Evolutionary conservation across 768 basidiomycete genomes (phyloP).

Genomic region (Trametes villosa): DNA sequence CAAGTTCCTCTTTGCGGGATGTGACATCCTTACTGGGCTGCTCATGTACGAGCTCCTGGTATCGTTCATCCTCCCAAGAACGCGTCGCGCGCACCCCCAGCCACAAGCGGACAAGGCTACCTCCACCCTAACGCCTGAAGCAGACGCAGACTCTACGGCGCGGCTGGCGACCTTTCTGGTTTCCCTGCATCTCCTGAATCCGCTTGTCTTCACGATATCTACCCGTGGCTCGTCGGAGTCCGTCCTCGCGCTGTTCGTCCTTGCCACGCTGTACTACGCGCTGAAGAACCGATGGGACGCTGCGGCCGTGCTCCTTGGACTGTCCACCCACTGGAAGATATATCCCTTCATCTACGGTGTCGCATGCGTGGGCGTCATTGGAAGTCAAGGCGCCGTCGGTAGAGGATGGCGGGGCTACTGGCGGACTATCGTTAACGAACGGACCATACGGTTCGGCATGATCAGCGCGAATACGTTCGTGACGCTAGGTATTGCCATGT

Average conservation of each 20-base stretch:
- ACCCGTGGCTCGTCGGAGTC: conserved; percentile 97
- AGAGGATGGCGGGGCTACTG: conserved; percentile 37
- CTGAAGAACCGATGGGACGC: conserved; percentile 60
- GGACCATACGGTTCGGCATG: conserved; percentile 65
- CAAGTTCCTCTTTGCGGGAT: conserved; percentile 84
- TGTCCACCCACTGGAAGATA: conserved; percentile 96
- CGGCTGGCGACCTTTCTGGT: conserved; percentile 60
- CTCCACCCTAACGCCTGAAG: neutral
- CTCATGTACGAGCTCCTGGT: conserved; percentile 69
- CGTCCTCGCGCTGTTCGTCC: conserved; percentile 77
- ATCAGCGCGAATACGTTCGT: conserved; percentile 73
- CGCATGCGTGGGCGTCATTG: conserved; percentile 66
- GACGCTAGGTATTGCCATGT: conserved; percentile 64
- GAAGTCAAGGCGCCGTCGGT: conserved; percentile 27
- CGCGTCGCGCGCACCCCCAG: neutral
- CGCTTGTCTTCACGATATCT: conserved; percentile 93
- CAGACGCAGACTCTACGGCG: neutral
- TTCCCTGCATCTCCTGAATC: conserved; percentile 85
- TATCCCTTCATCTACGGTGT: conserved; percentile 92
- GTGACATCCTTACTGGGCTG: conserved; percentile 80
- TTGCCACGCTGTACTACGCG: conserved; percentile 66
- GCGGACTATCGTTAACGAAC: conserved; percentile 48
- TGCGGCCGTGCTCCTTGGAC: conserved; percentile 75
- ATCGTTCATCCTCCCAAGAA: conserved; percentile 48
- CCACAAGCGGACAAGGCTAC: neutral